phyloP scores from a whole-genome alignment of 78 protist species.

The Dictyostelium purpureum region DNA sequence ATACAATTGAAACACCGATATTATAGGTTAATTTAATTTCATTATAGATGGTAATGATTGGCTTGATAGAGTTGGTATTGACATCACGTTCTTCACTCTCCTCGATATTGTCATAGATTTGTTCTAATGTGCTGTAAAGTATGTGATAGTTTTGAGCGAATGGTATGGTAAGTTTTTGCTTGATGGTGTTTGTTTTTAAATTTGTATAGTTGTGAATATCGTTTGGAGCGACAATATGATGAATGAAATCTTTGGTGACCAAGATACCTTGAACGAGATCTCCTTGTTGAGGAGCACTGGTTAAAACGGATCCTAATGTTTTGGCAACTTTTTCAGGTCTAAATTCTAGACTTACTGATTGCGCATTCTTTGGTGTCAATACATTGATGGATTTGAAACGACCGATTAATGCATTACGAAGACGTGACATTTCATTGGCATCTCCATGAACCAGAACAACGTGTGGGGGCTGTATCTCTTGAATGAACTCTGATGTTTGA shows the following conservation, averaged over 20 bases:
- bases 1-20: background rate
- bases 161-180: conserved; percentile 38
- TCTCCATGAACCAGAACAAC: conserved; percentile 96
- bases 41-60: background rate
- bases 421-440: conserved; percentile 82
- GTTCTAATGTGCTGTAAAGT: conserved; percentile 52
- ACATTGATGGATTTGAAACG: conserved; percentile 64
- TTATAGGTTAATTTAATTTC: conserved; percentile 17
- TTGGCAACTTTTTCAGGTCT: conserved; percentile 69
- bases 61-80: background rate
- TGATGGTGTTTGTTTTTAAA: conserved; percentile 59
- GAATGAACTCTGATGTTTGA: conserved; percentile 93
- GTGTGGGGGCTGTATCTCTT: conserved; percentile 86
- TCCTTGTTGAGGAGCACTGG: conserved; percentile 17
- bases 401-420: conserved; percentile 61
- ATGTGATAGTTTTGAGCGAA: conserved; percentile 49
- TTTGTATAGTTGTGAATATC: conserved; percentile 73
- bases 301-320: conserved; percentile 45
- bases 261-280: conserved; percentile 51
- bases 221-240: conserved; percentile 45
- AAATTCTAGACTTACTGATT: conserved; percentile 54
- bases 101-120: conserved; percentile 56
- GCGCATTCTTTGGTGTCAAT: conserved; percentile 70
- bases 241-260: conserved; percentile 81
- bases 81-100: background rate